Percentiles rank a stretch among this genome's conserved stretches.
Evolutionary conservation across 768 basidiomycete species (phyloP).

Genomic region (Lentinula detonsa): DNA sequence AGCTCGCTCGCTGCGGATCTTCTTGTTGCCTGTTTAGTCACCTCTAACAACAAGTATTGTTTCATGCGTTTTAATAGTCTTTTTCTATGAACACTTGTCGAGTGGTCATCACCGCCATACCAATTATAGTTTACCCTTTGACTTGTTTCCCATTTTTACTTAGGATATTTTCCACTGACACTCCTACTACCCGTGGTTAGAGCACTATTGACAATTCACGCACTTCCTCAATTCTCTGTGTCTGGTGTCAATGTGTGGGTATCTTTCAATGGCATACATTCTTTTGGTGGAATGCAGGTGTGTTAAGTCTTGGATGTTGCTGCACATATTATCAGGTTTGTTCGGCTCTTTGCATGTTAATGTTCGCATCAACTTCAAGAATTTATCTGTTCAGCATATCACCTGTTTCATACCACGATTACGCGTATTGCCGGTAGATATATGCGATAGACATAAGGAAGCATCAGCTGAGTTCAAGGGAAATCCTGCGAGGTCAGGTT

Average conservation of each 20-base stretch:
- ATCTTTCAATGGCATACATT: neutral
- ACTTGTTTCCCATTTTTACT: neutral
- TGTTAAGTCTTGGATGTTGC: no score
- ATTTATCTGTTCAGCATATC: no score
- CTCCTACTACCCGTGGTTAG: conserved; percentile 3
- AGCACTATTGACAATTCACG: neutral
- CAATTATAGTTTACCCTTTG: neutral
- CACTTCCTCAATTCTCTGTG: neutral
- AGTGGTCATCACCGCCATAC: neutral
- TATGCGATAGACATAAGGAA: no score
- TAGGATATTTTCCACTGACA: neutral
- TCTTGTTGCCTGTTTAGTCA: conserved; percentile 3
- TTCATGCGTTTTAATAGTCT: neutral
- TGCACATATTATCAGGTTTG: no score
- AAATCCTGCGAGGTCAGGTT: no score
- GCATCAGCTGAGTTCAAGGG: no score
- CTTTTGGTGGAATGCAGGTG: neutral
- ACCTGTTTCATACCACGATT: no score
- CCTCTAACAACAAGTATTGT: neutral
- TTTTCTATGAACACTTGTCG: conserved; percentile 7
- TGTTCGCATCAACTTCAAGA: no score
- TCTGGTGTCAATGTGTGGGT: neutral
- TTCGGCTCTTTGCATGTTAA: no score
- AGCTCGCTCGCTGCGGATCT: neutral
- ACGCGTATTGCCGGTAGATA: no score